A percentile compares a stretch with the other conserved stretches of the same genome.
phyloP scores from a whole-genome alignment of 441 rosid species.

The Bocquillonia castaneifolia region DNA sequence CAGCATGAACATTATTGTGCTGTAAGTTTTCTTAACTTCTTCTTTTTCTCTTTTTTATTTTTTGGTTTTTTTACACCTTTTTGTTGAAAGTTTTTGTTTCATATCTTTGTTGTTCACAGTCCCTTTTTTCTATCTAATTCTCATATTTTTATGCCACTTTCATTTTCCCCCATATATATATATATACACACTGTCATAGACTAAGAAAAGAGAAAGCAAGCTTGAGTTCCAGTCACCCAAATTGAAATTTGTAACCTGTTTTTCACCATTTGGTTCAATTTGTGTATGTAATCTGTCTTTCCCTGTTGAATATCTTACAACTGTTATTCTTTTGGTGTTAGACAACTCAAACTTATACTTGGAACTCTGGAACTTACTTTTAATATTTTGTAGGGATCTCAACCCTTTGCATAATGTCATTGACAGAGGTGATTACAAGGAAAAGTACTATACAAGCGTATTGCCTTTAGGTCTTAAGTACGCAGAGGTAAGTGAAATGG shows the following conservation, averaged over 20 bases:
- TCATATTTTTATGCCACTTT: not conserved
- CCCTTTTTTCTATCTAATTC: not conserved
- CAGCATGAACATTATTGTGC: constrained; percentile 59
- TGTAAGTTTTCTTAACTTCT: constrained; percentile 46
- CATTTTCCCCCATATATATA: too few relatives aligned
- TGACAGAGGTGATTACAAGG: constrained; percentile 52
- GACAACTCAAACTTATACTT: not conserved
- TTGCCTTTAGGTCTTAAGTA: constrained; percentile 62
- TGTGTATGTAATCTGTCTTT: not conserved
- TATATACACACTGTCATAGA: too few relatives aligned
- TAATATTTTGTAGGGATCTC: constrained; percentile 56
- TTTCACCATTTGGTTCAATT: not conserved
- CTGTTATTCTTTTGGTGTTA: not conserved
- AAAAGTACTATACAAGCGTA: constrained; percentile 59
- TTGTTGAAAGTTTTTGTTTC: not conserved
- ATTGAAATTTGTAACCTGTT: too few relatives aligned
- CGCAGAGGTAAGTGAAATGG: constrained; percentile 45
- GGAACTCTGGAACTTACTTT: constrained; percentile 17
- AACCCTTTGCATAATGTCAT: constrained; percentile 73
- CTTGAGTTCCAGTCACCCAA: not conserved
- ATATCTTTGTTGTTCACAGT: not conserved
- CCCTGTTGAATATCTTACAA: not conserved
- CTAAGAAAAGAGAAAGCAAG: not conserved
- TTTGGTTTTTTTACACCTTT: not conserved
- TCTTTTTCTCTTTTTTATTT: not conserved